Conservation (phyloP, 2,329 filamentous ascomycete species). For the Alternaria gansuensis region DNA sequence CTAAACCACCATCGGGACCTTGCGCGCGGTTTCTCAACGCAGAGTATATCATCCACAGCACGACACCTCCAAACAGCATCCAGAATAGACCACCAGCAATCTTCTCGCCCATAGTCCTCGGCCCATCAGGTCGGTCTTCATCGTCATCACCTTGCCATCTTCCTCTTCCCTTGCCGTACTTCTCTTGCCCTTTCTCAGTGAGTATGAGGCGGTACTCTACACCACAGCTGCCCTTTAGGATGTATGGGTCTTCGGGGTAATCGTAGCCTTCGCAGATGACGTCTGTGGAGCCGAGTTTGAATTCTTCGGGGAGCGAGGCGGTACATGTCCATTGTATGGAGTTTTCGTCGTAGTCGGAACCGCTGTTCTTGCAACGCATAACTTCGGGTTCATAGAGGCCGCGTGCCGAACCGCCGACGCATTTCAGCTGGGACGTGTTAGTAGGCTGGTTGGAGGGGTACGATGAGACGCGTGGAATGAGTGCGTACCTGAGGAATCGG, state of each 20-base stretch:
- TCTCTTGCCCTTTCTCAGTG: conserved; percentile 77
- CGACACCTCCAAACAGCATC: conserved; percentile 67
- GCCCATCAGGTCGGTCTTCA: conserved; percentile 54
- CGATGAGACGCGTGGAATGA: neutral
- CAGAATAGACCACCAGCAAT: conserved; percentile 63
- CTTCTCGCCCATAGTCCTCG: conserved; percentile 42
- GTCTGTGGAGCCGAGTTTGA: conserved; percentile 84
- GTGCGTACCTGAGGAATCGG: conserved; percentile 68
- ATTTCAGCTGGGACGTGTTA: conserved; percentile 67
- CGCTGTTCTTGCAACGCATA: conserved; percentile 90
- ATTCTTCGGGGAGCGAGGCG: conserved; percentile 68
- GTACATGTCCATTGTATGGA: conserved; percentile 93
- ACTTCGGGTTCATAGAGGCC: conserved; percentile 77
- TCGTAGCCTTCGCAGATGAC: conserved; percentile 92
- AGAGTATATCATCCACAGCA: conserved; percentile 69
- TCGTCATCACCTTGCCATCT: conserved; percentile 48
- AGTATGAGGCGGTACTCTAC: conserved; percentile 86
- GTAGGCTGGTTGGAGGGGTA: conserved; percentile 5
- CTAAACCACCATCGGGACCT: conserved; percentile 35
- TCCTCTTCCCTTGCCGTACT: conserved; percentile 67
- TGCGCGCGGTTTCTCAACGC: conserved; percentile 55
- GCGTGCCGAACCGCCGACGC: conserved; percentile 69
- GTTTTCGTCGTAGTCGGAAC: conserved; percentile 79
- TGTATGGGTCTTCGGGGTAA: conserved; percentile 77
- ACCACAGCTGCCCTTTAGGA: conserved; percentile 91